phyloP scores from a whole-genome alignment of 164 flowering plant species.

The Kalanchoe fedtschenkoi region DNA sequence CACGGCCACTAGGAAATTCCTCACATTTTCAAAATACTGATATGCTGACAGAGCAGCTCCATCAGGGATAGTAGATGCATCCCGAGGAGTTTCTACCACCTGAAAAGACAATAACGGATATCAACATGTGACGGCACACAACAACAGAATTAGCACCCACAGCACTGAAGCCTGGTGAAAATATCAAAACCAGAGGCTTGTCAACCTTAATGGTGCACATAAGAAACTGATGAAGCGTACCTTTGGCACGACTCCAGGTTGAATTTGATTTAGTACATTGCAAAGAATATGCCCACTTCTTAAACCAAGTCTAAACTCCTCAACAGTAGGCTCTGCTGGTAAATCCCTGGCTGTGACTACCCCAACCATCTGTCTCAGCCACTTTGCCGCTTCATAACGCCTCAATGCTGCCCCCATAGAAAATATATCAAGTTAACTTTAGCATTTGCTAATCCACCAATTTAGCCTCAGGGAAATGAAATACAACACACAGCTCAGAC shows the following conservation, averaged over 20 bases:
- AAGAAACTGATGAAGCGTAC: constrained; percentile 14
- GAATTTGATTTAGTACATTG: constrained; percentile 67
- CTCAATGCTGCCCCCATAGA: constrained; percentile 38
- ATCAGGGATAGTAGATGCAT: constrained; percentile 67
- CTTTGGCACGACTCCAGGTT: constrained; percentile 84
- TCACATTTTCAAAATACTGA: constrained; percentile 95
- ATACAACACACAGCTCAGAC: too few species aligned
- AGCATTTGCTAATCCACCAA: not conserved
- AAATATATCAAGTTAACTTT: not conserved
- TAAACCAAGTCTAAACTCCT: constrained; percentile 69
- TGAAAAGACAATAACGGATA: constrained; percentile 13
- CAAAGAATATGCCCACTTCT: constrained; percentile 84
- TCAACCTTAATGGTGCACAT: not conserved
- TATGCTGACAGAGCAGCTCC: constrained; percentile 92
- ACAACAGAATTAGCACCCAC: too few species aligned
- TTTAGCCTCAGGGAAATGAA: not conserved
- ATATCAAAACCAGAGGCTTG: not conserved
- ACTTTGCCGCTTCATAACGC: constrained; percentile 71
- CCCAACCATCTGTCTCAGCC: constrained; percentile 77
- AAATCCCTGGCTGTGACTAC: constrained; percentile 73
- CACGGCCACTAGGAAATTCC: constrained; percentile 79
- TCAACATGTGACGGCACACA: not conserved
- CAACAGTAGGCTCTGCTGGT: constrained; percentile 86
- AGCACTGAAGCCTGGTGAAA: too few species aligned
- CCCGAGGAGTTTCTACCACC: constrained; percentile 87